Percentiles rank a stretch among this genome's conserved stretches.
Evolutionary conservation across 305 asterid species (phyloP).

Genomic region (Fraxinus ornus): DNA sequence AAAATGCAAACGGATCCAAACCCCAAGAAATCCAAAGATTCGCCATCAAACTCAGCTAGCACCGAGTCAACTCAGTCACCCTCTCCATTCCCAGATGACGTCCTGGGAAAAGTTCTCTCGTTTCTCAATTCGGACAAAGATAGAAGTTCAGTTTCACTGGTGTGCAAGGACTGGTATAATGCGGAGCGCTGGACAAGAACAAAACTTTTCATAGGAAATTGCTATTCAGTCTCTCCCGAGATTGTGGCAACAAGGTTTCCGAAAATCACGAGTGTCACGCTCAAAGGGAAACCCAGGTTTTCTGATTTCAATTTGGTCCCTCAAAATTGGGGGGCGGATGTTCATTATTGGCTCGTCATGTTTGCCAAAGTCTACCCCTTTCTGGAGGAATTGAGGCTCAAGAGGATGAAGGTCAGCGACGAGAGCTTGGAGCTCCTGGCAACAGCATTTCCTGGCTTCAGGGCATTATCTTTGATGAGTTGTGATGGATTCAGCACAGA

Average conservation of each 20-base stretch:
- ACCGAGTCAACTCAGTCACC: conserved; percentile 35
- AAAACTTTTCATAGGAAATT: conserved; percentile 76
- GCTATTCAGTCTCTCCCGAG: conserved; percentile 86
- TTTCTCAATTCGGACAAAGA: conserved; percentile 61
- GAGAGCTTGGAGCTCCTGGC: conserved; percentile 84
- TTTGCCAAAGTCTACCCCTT: conserved; percentile 76
- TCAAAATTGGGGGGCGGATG: conserved; percentile 77
- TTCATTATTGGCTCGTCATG: conserved; percentile 63
- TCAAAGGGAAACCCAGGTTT: conserved; percentile 85
- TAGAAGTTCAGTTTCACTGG: conserved; percentile 73
- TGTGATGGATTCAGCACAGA: conserved; percentile 77
- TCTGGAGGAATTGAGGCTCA: conserved; percentile 78
- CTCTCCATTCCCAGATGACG: conserved; percentile 76
- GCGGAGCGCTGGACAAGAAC: conserved; percentile 91
- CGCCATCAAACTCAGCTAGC: conserved; percentile 33
- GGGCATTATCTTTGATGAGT: conserved; percentile 62
- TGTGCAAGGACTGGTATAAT: conserved; percentile 78
- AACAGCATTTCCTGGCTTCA: conserved; percentile 60
- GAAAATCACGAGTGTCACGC: conserved; percentile 63
- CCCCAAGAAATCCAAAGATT: conserved; percentile 37
- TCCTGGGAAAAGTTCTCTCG: conserved; percentile 68
- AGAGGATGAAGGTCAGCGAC: conserved; percentile 72
- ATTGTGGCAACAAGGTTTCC: conserved; percentile 76
- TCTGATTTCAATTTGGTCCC: conserved; percentile 89
- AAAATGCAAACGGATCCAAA: conserved; percentile 44